These are phyloP conservation scores for Pleurotus giganteus DNA, from an alignment of 768 basidiomycete species.

Conservation along the genomic window DNA sequence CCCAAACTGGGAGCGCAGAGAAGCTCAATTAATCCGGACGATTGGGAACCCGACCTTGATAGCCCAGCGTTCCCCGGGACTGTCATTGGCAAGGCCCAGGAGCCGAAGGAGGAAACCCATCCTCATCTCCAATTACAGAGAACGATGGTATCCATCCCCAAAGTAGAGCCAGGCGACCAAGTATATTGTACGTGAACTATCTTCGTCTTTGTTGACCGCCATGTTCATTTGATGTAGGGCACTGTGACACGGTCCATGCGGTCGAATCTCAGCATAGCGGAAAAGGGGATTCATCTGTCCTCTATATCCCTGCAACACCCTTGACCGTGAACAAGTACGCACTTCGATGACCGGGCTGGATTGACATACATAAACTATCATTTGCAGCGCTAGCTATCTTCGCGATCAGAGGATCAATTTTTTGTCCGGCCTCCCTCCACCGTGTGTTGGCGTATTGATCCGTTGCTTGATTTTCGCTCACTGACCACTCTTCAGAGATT, in stretches of 20 bases:
- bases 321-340: constrained; percentile 47
- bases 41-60: constrained; percentile 58
- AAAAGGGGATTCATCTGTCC: constrained; percentile 47
- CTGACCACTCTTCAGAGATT: constrained; percentile 34
- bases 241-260: constrained; percentile 55
- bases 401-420: constrained; percentile 49
- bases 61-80: constrained; percentile 54
- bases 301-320: constrained; percentile 56
- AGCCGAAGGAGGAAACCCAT: constrained; percentile 53
- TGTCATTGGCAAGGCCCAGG: constrained; percentile 51
- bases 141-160: constrained; percentile 59
- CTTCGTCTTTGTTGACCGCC: not conserved
- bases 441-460: constrained; percentile 29
- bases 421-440: constrained; percentile 44
- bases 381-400: constrained; percentile 43
- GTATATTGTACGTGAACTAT: constrained; percentile 44
- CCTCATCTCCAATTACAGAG: constrained; percentile 57
- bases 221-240: constrained; percentile 31
- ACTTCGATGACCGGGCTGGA: not conserved
- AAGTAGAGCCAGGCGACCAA: constrained; percentile 62
- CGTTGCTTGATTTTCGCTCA: not conserved
- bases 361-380: not conserved
- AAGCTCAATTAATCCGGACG: constrained; percentile 35
- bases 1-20: constrained; percentile 21
- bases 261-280: constrained; percentile 51